Percentiles rank a stretch among this genome's conserved stretches.
Evolutionary conservation across 305 asterid genomes (phyloP).

Genomic region (Fraxinus dipetala): DNA sequence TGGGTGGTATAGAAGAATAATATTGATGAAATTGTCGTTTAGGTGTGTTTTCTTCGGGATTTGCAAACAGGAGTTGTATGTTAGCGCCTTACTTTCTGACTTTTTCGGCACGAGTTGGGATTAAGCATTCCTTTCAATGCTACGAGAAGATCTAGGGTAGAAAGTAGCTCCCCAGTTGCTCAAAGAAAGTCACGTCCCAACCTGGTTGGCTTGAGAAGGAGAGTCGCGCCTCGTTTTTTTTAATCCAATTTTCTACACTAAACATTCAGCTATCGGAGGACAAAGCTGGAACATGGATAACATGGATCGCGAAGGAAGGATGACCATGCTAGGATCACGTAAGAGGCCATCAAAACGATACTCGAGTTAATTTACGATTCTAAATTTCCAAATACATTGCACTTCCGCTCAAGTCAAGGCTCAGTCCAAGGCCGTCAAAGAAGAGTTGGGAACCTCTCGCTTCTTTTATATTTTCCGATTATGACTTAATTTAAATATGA

Average conservation of each 20-base stretch:
- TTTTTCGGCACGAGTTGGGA: background rate
- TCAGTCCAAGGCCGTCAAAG: background rate
- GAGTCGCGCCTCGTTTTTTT: background rate
- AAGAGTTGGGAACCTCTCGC: background rate
- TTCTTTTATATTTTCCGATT: background rate
- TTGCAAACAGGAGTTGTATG: background rate
- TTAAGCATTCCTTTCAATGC: too few relatives aligned
- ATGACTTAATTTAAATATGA: too few relatives aligned
- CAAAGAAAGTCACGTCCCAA: too few relatives aligned
- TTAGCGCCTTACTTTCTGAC: background rate
- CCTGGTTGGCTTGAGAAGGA: too few relatives aligned
- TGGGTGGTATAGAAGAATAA: slow-evolving; percentile 57
- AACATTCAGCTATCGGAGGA: background rate
- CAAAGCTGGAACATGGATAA: background rate
- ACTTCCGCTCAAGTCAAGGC: background rate
- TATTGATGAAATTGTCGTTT: background rate
- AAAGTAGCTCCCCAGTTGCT: too few relatives aligned
- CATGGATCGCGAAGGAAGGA: background rate
- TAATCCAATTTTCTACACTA: background rate
- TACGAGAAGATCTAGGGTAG: too few relatives aligned
- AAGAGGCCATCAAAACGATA: background rate
- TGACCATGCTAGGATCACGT: background rate
- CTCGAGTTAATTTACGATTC: background rate
- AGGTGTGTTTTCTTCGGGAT: background rate
- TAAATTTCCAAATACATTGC: background rate